Conservation (phyloP, 306 rosid genomes). For the Crotalaria pallida region DNA sequence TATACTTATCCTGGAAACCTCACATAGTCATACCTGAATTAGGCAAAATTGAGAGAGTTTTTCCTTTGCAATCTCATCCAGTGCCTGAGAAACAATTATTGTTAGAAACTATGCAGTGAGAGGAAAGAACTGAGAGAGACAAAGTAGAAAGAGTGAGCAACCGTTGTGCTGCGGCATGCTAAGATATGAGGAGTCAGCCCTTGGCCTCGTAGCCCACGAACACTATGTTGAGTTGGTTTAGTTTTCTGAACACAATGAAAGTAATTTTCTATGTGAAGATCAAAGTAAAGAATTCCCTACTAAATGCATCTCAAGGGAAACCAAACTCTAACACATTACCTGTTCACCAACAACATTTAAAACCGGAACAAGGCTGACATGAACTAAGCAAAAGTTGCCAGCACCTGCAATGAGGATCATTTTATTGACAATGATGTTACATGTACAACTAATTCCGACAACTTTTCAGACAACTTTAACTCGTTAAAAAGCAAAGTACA, state of each 20-base stretch:
- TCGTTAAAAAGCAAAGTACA: too few relatives aligned
- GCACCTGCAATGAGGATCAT: conserved; percentile 43
- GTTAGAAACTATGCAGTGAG: conserved; percentile 20
- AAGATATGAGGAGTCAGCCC: conserved; percentile 73
- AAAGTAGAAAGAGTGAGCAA: conserved; percentile 18
- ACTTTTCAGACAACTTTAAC: too few relatives aligned
- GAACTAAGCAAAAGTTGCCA: conserved; percentile 69
- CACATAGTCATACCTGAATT: conserved; percentile 75
- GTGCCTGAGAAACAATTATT: conserved; percentile 45
- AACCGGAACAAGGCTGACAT: conserved; percentile 90
- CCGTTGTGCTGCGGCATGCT: conserved; percentile 83
- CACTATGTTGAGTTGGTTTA: conserved; percentile 87
- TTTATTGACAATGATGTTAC: neutral
- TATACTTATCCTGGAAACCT: conserved; percentile 1
- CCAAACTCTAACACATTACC: conserved; percentile 32
- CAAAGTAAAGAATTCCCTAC: conserved; percentile 1
- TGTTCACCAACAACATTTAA: conserved; percentile 87
- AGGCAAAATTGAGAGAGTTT: conserved; percentile 89
- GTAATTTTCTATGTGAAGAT: conserved; percentile 14
- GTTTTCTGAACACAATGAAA: conserved; percentile 52
- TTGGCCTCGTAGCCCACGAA: conserved; percentile 64
- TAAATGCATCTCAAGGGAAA: neutral
- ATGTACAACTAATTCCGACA: too few relatives aligned
- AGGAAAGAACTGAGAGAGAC: neutral
- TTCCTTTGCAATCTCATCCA: conserved; percentile 56